A percentile compares a stretch with the other conserved stretches of the same genome.
Evolutionary conservation across 2,329 filamentous ascomycete species (phyloP).

Genomic region (Diaporthe capsici): DNA sequence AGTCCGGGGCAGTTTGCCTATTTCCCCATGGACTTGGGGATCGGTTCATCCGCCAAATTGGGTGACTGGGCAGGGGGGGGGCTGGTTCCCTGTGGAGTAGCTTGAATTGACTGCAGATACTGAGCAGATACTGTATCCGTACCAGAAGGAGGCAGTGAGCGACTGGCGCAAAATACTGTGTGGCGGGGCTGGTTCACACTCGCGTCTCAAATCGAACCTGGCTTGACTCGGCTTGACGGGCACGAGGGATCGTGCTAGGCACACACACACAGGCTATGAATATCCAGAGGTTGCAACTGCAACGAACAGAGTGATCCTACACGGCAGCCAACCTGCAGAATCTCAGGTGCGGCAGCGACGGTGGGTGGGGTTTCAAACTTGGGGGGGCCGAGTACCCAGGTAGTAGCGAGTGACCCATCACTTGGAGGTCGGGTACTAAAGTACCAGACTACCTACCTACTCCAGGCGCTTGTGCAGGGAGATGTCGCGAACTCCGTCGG

Average conservation of each 20-base stretch:
- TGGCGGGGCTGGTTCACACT: slow-evolving; percentile 9
- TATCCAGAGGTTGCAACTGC: slow-evolving; percentile 19
- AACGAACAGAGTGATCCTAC: background rate
- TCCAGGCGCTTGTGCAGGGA: background rate
- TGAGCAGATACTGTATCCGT: background rate
- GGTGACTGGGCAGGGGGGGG: slow-evolving; percentile 17
- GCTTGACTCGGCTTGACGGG: slow-evolving; percentile 16
- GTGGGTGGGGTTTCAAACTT: background rate
- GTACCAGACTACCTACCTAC: background rate
- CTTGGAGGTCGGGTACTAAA: background rate
- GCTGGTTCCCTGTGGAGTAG: slow-evolving; percentile 21
- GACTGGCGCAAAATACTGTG: slow-evolving; percentile 17
- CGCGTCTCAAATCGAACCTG: slow-evolving; percentile 5
- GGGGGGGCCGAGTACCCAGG: background rate
- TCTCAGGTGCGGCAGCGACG: slow-evolving; percentile 1
- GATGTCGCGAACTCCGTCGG: slow-evolving; percentile 12
- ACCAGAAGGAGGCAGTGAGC: background rate
- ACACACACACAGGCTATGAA: background rate
- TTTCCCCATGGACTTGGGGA: slow-evolving; percentile 40
- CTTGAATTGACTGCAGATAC: slow-evolving; percentile 30
- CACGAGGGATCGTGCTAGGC: background rate
- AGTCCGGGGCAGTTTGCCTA: slow-evolving; percentile 42
- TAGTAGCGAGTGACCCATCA: background rate
- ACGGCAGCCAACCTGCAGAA: slow-evolving; percentile 3
- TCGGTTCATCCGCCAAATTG: slow-evolving; percentile 37